Percentiles rank a stretch among this genome's conserved stretches.
Evolutionary conservation across 306 rosid genomes (phyloP).

Genomic region (Malus fusca): DNA sequence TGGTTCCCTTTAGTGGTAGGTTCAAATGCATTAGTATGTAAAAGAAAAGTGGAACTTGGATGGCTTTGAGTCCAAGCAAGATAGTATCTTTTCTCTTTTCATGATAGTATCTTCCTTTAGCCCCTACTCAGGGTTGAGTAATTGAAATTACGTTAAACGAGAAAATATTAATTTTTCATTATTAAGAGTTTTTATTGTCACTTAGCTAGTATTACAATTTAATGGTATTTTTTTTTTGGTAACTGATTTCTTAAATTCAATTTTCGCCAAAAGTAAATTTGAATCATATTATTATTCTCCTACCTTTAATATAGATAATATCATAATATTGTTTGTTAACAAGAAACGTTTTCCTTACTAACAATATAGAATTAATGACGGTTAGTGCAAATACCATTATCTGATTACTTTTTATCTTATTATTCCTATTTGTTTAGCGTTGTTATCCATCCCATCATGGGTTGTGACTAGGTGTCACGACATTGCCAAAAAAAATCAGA

Average conservation of each 20-base stretch:
- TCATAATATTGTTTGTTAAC: too few relatives aligned
- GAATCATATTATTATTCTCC: too few relatives aligned
- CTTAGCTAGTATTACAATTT: too few relatives aligned
- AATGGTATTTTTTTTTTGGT: too few relatives aligned
- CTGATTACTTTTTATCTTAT: background rate
- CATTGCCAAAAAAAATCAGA: background rate
- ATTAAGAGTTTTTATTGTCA: too few relatives aligned
- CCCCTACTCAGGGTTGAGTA: too few relatives aligned
- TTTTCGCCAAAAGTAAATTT: fast-evolving
- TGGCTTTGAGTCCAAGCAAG: background rate
- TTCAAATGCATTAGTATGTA: background rate
- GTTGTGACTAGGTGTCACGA: background rate
- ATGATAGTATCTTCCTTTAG: too few relatives aligned
- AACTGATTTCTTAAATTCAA: fast-evolving
- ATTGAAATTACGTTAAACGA: too few relatives aligned
- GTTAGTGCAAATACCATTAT: background rate
- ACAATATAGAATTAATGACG: background rate
- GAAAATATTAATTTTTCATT: too few relatives aligned
- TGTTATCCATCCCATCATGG: background rate
- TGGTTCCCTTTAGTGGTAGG: background rate
- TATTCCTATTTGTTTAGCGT: background rate
- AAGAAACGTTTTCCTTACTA: background rate
- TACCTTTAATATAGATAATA: too few relatives aligned
- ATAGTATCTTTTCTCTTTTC: background rate
- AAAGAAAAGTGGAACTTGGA: background rate